Percentiles rank a stretch among this genome's conserved stretches.
Evolutionary conservation across 2,329 filamentous ascomycete species (phyloP).

Genomic region (Xylariaceae sp.): DNA sequence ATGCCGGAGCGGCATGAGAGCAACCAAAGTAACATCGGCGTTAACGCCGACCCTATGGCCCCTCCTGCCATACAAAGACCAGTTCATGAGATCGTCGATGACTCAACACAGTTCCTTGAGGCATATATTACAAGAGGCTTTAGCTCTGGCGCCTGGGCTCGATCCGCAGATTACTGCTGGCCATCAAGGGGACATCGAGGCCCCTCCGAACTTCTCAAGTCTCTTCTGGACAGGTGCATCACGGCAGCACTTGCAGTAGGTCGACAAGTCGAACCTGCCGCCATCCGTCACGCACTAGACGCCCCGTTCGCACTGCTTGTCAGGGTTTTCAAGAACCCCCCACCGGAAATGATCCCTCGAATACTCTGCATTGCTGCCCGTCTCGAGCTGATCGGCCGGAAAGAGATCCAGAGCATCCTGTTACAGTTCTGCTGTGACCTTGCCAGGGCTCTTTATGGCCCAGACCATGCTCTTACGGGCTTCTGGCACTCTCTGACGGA

Average conservation of each 20-base stretch:
- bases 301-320: conserved; percentile 24
- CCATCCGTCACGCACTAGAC: conserved; percentile 23
- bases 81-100: conserved; percentile 9
- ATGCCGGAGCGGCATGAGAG: conserved; percentile 2
- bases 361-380: conserved; percentile 22
- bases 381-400: conserved; percentile 22
- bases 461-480: conserved; percentile 16
- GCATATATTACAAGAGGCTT: conserved; percentile 21
- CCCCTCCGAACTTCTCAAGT: conserved; percentile 24
- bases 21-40: not conserved
- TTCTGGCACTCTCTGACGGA: conserved; percentile 26
- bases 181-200: conserved; percentile 21
- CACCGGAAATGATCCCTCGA: conserved; percentile 24
- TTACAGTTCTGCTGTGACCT: conserved; percentile 27
- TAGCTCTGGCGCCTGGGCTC: conserved; percentile 20
- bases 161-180: conserved; percentile 22
- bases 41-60: not conserved
- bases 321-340: conserved; percentile 26
- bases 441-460: conserved; percentile 17
- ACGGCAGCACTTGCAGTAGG: conserved; percentile 25
- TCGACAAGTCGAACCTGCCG: conserved; percentile 23
- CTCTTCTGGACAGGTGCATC: conserved; percentile 26
- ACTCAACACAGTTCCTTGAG: conserved; percentile 19
- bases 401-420: conserved; percentile 24
- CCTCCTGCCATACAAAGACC: conserved; percentile 2